Percentiles rank a stretch among this genome's conserved stretches.
Conservation (phyloP, 2,329 filamentous ascomycete genomes). For the Dothistroma pini region DNA sequence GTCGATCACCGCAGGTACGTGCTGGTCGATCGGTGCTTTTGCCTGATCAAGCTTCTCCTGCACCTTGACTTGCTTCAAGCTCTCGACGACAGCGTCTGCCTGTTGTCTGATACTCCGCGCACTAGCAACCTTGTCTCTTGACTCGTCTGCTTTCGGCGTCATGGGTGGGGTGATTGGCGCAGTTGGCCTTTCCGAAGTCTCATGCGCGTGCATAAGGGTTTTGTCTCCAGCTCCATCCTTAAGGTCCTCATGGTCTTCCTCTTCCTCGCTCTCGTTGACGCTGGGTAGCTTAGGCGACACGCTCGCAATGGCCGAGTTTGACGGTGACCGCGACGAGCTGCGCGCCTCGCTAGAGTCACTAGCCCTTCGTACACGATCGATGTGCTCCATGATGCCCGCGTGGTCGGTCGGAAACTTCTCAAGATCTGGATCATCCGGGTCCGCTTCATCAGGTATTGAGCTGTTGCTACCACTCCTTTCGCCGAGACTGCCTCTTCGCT, state of each 20-base stretch:
- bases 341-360: constrained; percentile 12
- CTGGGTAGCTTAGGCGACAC: constrained; percentile 25
- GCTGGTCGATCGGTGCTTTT: not conserved
- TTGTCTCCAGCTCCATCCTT: constrained; percentile 7
- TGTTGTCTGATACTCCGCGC: not conserved
- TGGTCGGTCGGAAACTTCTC: constrained; percentile 35
- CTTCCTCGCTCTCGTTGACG: constrained; percentile 29
- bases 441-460: constrained; percentile 24
- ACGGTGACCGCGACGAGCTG: constrained; percentile 8
- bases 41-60: not conserved
- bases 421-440: constrained; percentile 32
- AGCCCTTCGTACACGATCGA: constrained; percentile 27
- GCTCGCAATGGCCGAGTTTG: constrained; percentile 13
- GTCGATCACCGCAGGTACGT: constrained; percentile 2
- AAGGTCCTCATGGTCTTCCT: constrained; percentile 15
- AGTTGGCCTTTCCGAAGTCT: constrained; percentile 19
- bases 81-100: not conserved
- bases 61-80: not conserved
- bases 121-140: constrained; percentile 5
- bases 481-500: constrained; percentile 4
- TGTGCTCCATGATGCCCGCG: constrained; percentile 34
- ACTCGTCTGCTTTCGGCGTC: constrained; percentile 31
- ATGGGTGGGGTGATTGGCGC: constrained; percentile 34
- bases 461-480: constrained; percentile 16
- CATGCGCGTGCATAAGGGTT: constrained; percentile 8